phyloP scores from a whole-genome alignment of 768 basidiomycete genomes.

The Russula foetens region DNA sequence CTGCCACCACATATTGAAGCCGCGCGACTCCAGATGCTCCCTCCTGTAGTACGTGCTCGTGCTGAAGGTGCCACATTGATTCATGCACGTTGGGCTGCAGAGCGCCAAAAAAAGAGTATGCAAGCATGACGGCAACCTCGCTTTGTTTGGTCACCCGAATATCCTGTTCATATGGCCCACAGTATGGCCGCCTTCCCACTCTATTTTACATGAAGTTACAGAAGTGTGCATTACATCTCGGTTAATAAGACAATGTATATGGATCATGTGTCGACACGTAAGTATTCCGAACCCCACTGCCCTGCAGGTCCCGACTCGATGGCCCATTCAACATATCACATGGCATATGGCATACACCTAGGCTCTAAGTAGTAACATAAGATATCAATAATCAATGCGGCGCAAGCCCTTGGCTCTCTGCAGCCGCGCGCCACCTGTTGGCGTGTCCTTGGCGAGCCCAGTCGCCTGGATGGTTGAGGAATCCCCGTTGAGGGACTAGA shows the following conservation, averaged over 20 bases:
- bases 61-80: conserved; percentile 63
- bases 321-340: conserved; percentile 6
- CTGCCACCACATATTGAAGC: conserved; percentile 58
- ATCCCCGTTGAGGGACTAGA: neutral
- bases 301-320: neutral
- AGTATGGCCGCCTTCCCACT: neutral
- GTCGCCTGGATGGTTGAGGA: neutral
- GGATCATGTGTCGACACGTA: conserved; percentile 2
- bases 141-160: neutral
- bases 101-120: conserved; percentile 28
- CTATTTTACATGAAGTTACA: neutral
- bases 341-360: conserved; percentile 10
- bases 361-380: neutral
- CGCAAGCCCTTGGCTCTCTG: conserved; percentile 15
- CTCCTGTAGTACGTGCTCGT: conserved; percentile 53
- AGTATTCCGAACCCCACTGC: neutral
- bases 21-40: conserved; percentile 48
- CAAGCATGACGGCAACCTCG: conserved; percentile 2
- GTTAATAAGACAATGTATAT: conserved; percentile 3
- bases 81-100: conserved; percentile 68
- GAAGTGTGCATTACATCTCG: conserved; percentile 7
- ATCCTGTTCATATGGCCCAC: conserved; percentile 2
- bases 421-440: neutral
- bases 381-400: conserved; percentile 1
- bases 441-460: conserved; percentile 2